phyloP scores from a whole-genome alignment of 495 filamentous ascomycete genomes.

The Daldinia decipiens region DNA sequence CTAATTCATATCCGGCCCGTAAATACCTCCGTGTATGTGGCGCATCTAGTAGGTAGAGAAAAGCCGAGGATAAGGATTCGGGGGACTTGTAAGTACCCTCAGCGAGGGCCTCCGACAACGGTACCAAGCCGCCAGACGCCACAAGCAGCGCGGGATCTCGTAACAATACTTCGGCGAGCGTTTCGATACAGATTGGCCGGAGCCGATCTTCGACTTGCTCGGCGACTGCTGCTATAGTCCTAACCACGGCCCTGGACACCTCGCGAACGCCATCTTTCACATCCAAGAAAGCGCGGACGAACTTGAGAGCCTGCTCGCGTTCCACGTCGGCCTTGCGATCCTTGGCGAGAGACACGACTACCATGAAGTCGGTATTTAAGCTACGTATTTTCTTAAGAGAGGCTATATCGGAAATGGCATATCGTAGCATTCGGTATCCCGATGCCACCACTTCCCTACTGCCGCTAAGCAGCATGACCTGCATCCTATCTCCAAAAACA shows the following conservation, averaged over 20 bases:
- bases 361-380: slow-evolving; percentile 90
- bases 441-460: slow-evolving; percentile 95
- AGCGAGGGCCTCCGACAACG: slow-evolving; percentile 83
- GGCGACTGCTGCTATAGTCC: slow-evolving; percentile 88
- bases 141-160: slow-evolving; percentile 82
- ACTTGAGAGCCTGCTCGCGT: slow-evolving; percentile 95
- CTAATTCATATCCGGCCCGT: slow-evolving; percentile 79
- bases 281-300: slow-evolving; percentile 93
- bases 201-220: slow-evolving; percentile 85
- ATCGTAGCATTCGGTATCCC: slow-evolving; percentile 90
- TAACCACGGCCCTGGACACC: slow-evolving; percentile 83
- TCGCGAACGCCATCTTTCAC: slow-evolving; percentile 92
- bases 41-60: slow-evolving; percentile 87
- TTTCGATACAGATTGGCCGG: slow-evolving; percentile 88
- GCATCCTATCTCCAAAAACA: slow-evolving; percentile 89
- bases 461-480: slow-evolving; percentile 93
- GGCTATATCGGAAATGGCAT: slow-evolving; percentile 90
- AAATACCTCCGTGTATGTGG: slow-evolving; percentile 83
- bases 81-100: slow-evolving; percentile 93
- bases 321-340: slow-evolving; percentile 96
- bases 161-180: slow-evolving; percentile 88
- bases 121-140: slow-evolving; percentile 80
- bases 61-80: slow-evolving; percentile 82
- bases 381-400: slow-evolving; percentile 88
- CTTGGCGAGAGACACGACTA: slow-evolving; percentile 89